Conservation (phyloP, 202 grass and related monocot species). For the Eragrostis tef region DNA sequence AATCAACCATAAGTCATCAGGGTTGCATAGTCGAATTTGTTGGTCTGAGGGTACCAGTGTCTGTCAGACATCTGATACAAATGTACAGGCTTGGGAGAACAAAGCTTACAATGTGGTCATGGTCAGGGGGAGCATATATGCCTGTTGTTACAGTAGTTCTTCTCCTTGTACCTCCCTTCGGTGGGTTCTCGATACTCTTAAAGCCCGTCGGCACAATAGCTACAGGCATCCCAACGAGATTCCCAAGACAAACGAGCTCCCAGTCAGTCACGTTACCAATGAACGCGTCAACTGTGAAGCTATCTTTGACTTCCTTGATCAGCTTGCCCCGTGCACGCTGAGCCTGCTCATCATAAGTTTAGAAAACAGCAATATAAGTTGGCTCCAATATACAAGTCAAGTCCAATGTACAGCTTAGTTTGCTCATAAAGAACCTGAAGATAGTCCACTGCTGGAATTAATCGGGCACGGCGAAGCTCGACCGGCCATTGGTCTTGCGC, state of each 20-base stretch:
- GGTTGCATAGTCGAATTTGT: background rate
- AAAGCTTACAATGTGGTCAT: slow-evolving; percentile 79
- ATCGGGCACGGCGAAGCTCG: slow-evolving; percentile 77
- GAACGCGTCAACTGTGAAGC: slow-evolving; percentile 77
- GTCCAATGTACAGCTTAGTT: background rate
- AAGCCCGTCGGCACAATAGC: slow-evolving; percentile 70
- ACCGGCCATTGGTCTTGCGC: slow-evolving; percentile 91
- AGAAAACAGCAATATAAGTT: background rate
- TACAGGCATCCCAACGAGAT: slow-evolving; percentile 74
- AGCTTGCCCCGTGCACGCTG: slow-evolving; percentile 79
- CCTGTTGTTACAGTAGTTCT: slow-evolving; percentile 77
- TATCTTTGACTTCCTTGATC: slow-evolving; percentile 63
- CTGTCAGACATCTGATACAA: background rate
- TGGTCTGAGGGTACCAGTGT: background rate
- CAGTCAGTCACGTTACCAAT: slow-evolving; percentile 85
- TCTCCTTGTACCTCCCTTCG: slow-evolving; percentile 57
- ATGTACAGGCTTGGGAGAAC: background rate
- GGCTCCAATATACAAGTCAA: background rate
- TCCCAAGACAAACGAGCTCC: slow-evolving; percentile 82
- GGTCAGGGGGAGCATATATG: slow-evolving; percentile 72
- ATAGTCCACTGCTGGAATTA: slow-evolving; percentile 84
- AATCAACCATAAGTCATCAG: background rate
- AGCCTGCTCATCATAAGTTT: slow-evolving; percentile 50
- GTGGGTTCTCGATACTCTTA: slow-evolving; percentile 61
- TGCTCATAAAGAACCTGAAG: slow-evolving; percentile 55